Conservation (phyloP, 257 asterid genomes). For the Galeopsis tetrahit region DNA sequence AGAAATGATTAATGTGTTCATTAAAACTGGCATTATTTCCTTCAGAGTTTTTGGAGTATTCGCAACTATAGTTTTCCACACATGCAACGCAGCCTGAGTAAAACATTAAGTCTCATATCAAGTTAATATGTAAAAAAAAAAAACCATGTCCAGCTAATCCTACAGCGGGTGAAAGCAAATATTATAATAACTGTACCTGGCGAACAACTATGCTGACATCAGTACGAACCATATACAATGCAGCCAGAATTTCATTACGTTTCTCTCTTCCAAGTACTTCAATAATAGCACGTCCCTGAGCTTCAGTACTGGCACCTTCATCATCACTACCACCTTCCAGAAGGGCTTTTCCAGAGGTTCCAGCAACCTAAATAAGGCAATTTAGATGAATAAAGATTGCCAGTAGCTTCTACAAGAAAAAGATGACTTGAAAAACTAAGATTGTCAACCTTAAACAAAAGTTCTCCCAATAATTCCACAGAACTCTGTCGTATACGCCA, state of each 20-base stretch:
- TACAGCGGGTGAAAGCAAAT: constrained; percentile 29
- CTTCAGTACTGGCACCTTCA: constrained; percentile 99
- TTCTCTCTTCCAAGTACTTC: constrained; percentile 97
- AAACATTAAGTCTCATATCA: constrained; percentile 30
- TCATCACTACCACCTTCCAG: constrained; percentile 99
- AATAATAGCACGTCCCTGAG: constrained; percentile 98
- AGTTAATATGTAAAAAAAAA: constrained; percentile 18
- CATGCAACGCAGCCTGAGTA: constrained; percentile 95
- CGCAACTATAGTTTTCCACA: constrained; percentile 98
- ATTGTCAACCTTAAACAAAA: constrained; percentile 79
- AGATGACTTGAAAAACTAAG: constrained; percentile 18
- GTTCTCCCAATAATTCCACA: constrained; percentile 97
- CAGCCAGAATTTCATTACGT: constrained; percentile 99
- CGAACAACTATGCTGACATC: constrained; percentile 96
- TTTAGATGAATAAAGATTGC: constrained; percentile 8
- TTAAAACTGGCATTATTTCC: constrained; percentile 97
- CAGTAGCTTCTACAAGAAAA: constrained; percentile 28
- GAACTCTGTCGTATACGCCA: constrained; percentile 99
- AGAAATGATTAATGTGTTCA: constrained; percentile 91
- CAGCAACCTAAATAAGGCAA: constrained; percentile 78
- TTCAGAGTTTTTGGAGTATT: constrained; percentile 96
- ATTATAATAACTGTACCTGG: constrained; percentile 64
- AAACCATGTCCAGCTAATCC: constrained; percentile 31
- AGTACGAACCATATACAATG: constrained; percentile 96
- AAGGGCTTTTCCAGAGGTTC: constrained; percentile 99